Conservation (phyloP, 371 early-diverging fungal species). For the Syncephalis plumigaleata region DNA sequence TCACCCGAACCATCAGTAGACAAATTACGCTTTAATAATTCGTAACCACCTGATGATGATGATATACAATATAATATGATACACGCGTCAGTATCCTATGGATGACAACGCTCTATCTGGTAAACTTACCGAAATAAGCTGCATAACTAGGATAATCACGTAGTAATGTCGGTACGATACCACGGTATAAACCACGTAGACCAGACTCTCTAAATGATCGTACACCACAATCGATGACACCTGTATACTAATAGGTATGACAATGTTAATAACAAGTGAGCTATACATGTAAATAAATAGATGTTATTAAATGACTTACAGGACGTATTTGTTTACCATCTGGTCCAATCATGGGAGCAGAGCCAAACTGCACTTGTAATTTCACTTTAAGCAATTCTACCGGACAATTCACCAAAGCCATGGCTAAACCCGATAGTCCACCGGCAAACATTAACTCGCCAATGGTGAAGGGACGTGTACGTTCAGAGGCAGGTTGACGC, state of each 20-base stretch:
- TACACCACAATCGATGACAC: constrained; percentile 56
- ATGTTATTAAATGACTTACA: not conserved
- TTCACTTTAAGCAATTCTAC: constrained; percentile 74
- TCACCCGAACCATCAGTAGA: too few relatives aligned
- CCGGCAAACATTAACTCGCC: constrained; percentile 54
- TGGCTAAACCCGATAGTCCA: constrained; percentile 64
- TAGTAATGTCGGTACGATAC: constrained; percentile 57
- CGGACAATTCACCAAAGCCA: constrained; percentile 71
- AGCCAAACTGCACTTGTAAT: constrained; percentile 51
- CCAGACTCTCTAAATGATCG: constrained; percentile 51
- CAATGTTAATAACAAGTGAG: not conserved
- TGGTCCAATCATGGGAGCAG: not conserved
- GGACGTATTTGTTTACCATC: not conserved
- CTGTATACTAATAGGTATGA: constrained; percentile 29
- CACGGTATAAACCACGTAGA: constrained; percentile 56
- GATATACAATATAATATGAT: too few relatives aligned
- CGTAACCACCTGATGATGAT: too few relatives aligned
- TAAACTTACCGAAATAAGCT: constrained; percentile 50
- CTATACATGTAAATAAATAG: too few relatives aligned
- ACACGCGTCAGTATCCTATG: too few relatives aligned
- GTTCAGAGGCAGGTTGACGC: constrained; percentile 18
- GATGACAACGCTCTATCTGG: too few relatives aligned
- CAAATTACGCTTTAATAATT: too few relatives aligned
- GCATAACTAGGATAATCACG: constrained; percentile 76
- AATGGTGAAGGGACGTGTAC: constrained; percentile 6